Evolutionary conservation across 2,329 filamentous ascomycete genomes (phyloP).

Genomic region (Neofusicoccum ribis): DNA sequence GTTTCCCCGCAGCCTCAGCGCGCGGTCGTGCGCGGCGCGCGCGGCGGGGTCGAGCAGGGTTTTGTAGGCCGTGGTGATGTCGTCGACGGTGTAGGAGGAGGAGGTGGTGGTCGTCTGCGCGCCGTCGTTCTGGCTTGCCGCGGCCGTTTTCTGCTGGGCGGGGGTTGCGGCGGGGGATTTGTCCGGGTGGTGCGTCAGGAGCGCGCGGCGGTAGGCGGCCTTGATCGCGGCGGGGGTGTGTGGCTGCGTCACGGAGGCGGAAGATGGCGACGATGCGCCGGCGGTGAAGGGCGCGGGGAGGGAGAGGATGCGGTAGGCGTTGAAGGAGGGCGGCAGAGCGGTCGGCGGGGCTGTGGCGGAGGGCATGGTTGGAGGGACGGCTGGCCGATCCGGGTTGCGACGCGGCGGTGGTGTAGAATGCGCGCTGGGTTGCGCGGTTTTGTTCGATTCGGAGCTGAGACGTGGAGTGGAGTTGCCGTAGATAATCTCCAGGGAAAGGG

Average conservation of each 20-base stretch:
- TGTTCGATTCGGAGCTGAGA: no score
- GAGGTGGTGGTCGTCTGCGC: slow-evolving; percentile 45
- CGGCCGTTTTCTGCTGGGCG: no score
- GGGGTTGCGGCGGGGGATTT: slow-evolving; percentile 37
- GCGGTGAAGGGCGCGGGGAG: slow-evolving; percentile 2
- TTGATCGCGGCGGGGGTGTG: slow-evolving; percentile 15
- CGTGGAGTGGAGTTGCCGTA: neutral
- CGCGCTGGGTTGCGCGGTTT: neutral
- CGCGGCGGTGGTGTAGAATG: neutral
- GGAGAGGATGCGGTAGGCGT: slow-evolving; percentile 18
- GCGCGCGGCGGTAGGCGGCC: slow-evolving; percentile 56
- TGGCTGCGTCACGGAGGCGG: neutral
- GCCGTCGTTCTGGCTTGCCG: no score
- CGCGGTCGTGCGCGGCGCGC: slow-evolving; percentile 51
- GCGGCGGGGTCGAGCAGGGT: slow-evolving; percentile 48
- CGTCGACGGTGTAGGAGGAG: slow-evolving; percentile 49
- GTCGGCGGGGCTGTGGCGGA: neutral
- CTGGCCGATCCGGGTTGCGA: neutral
- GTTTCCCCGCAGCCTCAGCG: neutral
- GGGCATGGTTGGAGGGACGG: neutral
- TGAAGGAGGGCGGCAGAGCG: slow-evolving; percentile 13
- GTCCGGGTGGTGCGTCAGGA: slow-evolving; percentile 62
- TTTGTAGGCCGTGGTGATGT: slow-evolving; percentile 60
- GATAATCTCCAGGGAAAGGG: neutral
- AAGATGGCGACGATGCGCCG: neutral